These are phyloP conservation scores for Tanozyma kutaoensis DNA, from an alignment of 805 yeast genomes.

Conservation along the genomic window DNA sequence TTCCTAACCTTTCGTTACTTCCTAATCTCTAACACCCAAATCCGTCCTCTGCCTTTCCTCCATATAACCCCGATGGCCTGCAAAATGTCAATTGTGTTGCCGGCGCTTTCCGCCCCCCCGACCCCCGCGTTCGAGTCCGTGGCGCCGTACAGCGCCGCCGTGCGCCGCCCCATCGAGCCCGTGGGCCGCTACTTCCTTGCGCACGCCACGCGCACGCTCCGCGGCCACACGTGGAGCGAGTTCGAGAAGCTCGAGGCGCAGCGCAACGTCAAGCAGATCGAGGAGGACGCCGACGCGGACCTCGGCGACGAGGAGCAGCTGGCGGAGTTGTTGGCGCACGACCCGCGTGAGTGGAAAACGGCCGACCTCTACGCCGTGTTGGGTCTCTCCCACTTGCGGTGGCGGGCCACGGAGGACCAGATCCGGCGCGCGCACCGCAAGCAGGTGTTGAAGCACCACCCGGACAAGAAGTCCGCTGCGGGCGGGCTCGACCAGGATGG, in stretches of 20 bases:
- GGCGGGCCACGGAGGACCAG: conserved; percentile 84
- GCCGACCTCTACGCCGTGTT: conserved; percentile 94
- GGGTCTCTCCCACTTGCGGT: conserved; percentile 85
- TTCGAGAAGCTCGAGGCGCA: conserved; percentile 90
- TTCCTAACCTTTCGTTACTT: too few species aligned
- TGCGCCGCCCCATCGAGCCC: conserved; percentile 83
- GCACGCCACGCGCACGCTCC: conserved; percentile 88
- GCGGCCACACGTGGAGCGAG: conserved; percentile 99
- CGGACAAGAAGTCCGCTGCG: conserved; percentile 90
- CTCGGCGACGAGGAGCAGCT: conserved; percentile 64
- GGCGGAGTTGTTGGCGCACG: conserved; percentile 65
- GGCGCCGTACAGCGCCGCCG: conserved; percentile 41
- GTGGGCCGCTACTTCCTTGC: conserved; percentile 94
- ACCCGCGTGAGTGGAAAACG: conserved; percentile 96
- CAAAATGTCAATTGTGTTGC: conserved; percentile 34
- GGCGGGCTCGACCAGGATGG: conserved; percentile 83
- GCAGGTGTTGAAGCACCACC: conserved; percentile 94
- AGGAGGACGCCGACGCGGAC: conserved; percentile 48
- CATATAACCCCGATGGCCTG: too few species aligned
- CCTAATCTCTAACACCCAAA: too few species aligned
- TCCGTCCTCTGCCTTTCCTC: too few species aligned
- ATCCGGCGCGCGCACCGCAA: conserved; percentile 94
- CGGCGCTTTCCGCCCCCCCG: conserved; percentile 31
- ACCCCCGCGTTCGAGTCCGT: conserved; percentile 37
- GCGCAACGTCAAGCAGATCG: conserved; percentile 62